Base-by-base conservation (phyloP, 257 asterid genomes). In the Prunella vulgaris region DNA sequence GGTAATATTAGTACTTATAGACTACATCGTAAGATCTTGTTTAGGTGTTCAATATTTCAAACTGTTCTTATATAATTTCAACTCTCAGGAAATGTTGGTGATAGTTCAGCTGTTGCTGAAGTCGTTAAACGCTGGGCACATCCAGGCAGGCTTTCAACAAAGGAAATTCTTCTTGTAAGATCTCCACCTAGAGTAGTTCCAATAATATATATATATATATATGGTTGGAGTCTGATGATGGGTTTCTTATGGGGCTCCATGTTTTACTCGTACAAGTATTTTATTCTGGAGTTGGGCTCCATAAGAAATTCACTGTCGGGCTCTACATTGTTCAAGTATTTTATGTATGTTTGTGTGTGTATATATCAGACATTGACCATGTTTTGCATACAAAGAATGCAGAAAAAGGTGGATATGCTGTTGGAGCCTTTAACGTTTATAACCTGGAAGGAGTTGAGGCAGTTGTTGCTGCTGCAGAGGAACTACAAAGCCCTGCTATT, bases 381-480 rank as follows among this genome's bases (percentile, higher is more conserved):
- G 59, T 40, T 21, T 69, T 75, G 40, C 70, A 57, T 61, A 52
- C 40, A 77, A 65, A 93, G 99, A 84, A 89, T 71, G 99, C 99
- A 57, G 93, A 93, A 79, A 87, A 76, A 60, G 92, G 95, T 66
- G 90, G 88, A 69, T 93, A 93, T 80, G 99, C 96, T 73, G 76
- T 93, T 76, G 99, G 96, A 69, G 95, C 99, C 67, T 93, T 93
- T 76, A 93, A 93, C 27, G 86, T 93, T 58, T 93, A 93, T 75
- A 93, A 93, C 69, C 83, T 93, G 78, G 99, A 93, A 86, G 99
- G 99, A 71, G 80, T 93, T 71, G 85, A 85, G 79, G 96, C 96
- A 79, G 99, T 93, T 78, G 90, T 93, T 76, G 79, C 97, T 79
- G 97, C 97, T 44, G 99, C 97, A 18, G 97, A 93, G 83, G 93